phyloP scores from a whole-genome alignment of 164 flowering plant species.

The Nelumbo lutea region DNA sequence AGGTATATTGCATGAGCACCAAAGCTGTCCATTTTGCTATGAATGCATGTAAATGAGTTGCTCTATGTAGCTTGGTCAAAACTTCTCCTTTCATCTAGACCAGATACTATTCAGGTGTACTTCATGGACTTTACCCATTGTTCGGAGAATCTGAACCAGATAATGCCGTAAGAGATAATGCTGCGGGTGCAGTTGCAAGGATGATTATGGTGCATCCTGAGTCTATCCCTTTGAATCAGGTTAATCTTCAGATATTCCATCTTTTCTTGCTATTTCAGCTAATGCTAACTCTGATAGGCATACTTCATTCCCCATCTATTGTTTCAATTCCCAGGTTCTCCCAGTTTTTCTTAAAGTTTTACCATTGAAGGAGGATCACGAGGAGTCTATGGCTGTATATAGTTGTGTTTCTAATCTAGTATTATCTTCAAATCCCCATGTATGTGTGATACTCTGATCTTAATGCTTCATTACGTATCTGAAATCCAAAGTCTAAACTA shows the following conservation, averaged over 20 bases:
- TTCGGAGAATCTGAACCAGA: constrained; percentile 94
- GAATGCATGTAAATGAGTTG: no score
- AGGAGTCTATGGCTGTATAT: constrained; percentile 87
- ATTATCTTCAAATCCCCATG: constrained; percentile 84
- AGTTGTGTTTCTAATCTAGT: constrained; percentile 77
- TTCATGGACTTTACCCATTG: constrained; percentile 74
- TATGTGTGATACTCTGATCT: constrained; percentile 11
- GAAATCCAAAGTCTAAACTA: no score
- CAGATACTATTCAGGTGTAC: constrained; percentile 71
- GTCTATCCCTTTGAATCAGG: constrained; percentile 84
- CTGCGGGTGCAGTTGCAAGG: constrained; percentile 97
- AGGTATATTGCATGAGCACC: background rate
- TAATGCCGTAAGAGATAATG: constrained; percentile 95
- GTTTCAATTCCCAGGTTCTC: constrained; percentile 51
- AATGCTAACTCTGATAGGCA: background rate
- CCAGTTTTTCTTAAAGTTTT: constrained; percentile 83
- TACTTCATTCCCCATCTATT: background rate
- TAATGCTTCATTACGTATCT: no score
- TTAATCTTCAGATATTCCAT: constrained; percentile 13
- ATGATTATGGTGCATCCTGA: constrained; percentile 95
- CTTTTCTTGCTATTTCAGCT: background rate
- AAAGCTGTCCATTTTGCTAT: background rate
- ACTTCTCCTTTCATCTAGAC: constrained; percentile 29
- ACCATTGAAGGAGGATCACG: constrained; percentile 89
- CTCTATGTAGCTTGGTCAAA: background rate